phyloP scores from a whole-genome alignment of 345 rosid genomes.

The Corchorus olitorius region DNA sequence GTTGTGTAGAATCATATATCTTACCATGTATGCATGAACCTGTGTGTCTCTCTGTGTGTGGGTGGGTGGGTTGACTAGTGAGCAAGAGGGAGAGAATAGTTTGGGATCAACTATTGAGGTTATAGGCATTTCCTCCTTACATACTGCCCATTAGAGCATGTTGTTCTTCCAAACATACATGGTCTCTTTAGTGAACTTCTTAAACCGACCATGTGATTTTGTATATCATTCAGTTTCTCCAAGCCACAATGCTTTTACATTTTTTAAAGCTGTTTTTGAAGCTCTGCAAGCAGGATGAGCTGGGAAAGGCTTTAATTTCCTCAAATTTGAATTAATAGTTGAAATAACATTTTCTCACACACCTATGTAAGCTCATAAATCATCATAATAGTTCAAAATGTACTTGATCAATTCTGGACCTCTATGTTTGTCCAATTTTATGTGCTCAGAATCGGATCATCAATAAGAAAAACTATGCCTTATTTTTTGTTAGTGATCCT shows the following conservation, averaged over 20 bases:
- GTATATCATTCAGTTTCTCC: not conserved
- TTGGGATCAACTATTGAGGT: constrained; percentile 10
- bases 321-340: not conserved
- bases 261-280: not conserved
- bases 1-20: not conserved
- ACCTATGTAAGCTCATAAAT: not conserved
- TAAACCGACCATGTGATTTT: not conserved
- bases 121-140: not conserved
- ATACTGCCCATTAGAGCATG: not conserved
- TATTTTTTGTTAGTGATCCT: not conserved
- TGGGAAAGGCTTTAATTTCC: not conserved
- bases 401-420: not conserved
- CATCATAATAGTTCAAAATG: not conserved
- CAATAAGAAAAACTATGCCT: not conserved
- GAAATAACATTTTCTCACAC: not conserved
- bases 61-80: not conserved
- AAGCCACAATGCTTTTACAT: not conserved
- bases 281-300: not conserved
- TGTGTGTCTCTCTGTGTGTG: not conserved
- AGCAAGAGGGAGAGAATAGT: not conserved
- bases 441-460: not conserved
- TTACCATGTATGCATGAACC: not conserved
- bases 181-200: not conserved
- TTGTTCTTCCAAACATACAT: not conserved
- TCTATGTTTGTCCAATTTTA: not conserved